Evolutionary conservation across 345 rosid species (phyloP).

Genomic region (Salix udensis): DNA sequence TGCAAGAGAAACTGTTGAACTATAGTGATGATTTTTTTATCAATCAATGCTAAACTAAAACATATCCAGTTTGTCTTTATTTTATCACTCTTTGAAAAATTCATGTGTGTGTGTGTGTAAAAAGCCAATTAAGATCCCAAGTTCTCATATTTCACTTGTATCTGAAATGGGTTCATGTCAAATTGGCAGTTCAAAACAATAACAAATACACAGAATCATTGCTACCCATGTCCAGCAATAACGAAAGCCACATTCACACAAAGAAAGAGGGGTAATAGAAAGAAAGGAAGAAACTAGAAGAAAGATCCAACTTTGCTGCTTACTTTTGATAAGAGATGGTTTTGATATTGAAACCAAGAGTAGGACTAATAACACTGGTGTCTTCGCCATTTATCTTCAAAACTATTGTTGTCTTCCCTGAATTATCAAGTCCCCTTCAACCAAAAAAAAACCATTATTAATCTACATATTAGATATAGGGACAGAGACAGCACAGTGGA

Average conservation of each 20-base stretch:
- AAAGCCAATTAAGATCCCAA: too few relatives aligned
- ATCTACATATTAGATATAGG: not conserved
- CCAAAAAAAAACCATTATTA: not conserved
- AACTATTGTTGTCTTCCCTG: slow-evolving; percentile 93
- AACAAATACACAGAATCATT: too few relatives aligned
- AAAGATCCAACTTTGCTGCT: not conserved
- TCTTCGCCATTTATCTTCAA: slow-evolving; percentile 92
- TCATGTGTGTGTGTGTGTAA: too few relatives aligned
- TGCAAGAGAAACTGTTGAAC: not conserved
- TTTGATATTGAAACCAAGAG: slow-evolving; percentile 91
- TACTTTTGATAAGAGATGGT: slow-evolving; percentile 74
- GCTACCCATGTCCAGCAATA: too few relatives aligned
- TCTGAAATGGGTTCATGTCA: too few relatives aligned
- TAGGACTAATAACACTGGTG: slow-evolving; percentile 84
- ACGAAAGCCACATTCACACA: too few relatives aligned
- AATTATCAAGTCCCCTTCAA: slow-evolving; percentile 81
- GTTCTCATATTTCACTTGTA: too few relatives aligned
- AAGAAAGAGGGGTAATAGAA: not conserved
- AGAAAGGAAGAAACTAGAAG: not conserved
- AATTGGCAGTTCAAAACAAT: too few relatives aligned
- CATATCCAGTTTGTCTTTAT: too few relatives aligned
- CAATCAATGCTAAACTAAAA: too few relatives aligned
- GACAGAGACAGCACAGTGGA: not conserved
- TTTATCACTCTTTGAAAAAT: too few relatives aligned
- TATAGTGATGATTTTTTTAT: too few relatives aligned